Conservation (phyloP, 2,329 filamentous ascomycete species). For the Cladosporium sphaerospermum region DNA sequence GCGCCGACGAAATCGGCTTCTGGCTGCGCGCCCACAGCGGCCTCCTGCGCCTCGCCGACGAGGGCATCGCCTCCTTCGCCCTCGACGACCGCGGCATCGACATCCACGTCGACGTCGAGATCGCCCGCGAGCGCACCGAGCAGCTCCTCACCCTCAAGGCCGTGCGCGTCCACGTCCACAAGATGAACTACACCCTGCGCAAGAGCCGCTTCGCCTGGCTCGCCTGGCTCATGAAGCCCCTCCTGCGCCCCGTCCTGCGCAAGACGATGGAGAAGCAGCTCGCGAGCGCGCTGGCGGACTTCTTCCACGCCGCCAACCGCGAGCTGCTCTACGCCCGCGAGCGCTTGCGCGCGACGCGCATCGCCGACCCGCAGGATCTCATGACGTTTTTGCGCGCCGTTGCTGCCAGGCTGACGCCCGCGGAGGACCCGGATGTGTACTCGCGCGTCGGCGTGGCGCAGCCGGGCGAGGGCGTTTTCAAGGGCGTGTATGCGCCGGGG, state of each 20-base stretch:
- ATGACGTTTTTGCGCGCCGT: constrained; percentile 79
- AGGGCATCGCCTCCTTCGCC: constrained; percentile 78
- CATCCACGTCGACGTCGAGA: constrained; percentile 75
- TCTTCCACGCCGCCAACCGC: constrained; percentile 68
- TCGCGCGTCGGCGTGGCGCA: constrained; percentile 63
- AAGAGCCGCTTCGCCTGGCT: constrained; percentile 71
- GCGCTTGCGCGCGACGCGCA: constrained; percentile 74
- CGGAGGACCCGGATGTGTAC: constrained; percentile 70
- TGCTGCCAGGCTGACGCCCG: constrained; percentile 65
- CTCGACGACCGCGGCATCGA: constrained; percentile 85
- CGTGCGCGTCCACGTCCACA: constrained; percentile 78
- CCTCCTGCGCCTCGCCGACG: constrained; percentile 67
- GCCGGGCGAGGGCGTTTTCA: constrained; percentile 62
- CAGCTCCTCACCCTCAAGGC: constrained; percentile 70
- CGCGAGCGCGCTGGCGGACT: constrained; percentile 62
- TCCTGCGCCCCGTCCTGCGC: constrained; percentile 73
- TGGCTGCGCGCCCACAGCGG: constrained; percentile 77
- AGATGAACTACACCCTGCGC: constrained; percentile 70
- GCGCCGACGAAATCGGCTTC: constrained; percentile 83
- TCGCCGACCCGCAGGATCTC: constrained; percentile 72
- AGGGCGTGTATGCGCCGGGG: constrained; percentile 78
- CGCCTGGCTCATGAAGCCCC: constrained; percentile 75
- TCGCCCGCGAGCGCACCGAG: constrained; percentile 71
- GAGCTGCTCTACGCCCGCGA: constrained; percentile 85
- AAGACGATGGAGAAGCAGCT: constrained; percentile 75